phyloP scores from a whole-genome alignment of 352 stramenopile genomes.

The Globisporangium viniferum region DNA sequence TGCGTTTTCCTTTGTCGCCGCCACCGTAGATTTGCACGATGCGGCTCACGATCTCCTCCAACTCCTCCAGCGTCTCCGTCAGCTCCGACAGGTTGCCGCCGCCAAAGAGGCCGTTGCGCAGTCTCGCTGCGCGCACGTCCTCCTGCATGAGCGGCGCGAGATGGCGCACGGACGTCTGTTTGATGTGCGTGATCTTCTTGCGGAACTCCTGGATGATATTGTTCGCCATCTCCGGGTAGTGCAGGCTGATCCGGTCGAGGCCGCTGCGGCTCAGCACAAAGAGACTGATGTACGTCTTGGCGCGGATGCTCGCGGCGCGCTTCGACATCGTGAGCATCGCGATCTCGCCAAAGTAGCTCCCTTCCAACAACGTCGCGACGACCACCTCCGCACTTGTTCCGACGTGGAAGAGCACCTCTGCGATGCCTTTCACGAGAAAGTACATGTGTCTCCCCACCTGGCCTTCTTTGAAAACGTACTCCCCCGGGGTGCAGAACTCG shows the following conservation, averaged over 20 bases:
- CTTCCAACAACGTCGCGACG: conserved; percentile 60
- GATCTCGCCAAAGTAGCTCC: conserved; percentile 81
- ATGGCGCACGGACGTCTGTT: conserved; percentile 37
- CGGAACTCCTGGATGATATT: conserved; percentile 72
- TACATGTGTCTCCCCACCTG: conserved; percentile 82
- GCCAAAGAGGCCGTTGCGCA: conserved; percentile 29
- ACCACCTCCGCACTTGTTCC: conserved; percentile 49
- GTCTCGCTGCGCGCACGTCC: conserved; percentile 33
- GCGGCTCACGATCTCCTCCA: conserved; percentile 47
- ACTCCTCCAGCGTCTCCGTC: conserved; percentile 43
- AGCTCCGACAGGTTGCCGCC: conserved; percentile 32
- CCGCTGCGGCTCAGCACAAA: conserved; percentile 74
- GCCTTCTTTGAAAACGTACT: conserved; percentile 84
- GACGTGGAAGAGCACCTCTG: conserved; percentile 69
- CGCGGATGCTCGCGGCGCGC: conserved; percentile 70
- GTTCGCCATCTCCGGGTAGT: conserved; percentile 81
- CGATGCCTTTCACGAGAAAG: conserved; percentile 73
- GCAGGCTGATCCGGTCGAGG: conserved; percentile 64
- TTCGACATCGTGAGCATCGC: conserved; percentile 82
- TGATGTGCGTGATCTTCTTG: conserved; percentile 82
- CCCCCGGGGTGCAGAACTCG: conserved; percentile 72
- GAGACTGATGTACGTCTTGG: conserved; percentile 76
- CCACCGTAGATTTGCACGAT: conserved; percentile 71
- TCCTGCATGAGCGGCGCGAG: conserved; percentile 35
- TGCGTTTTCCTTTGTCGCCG: conserved; percentile 67